Percentiles rank a stretch among this genome's conserved stretches.
Evolutionary conservation across 169 alveolate species (phyloP).

Genomic region (Theileria orientalis): DNA sequence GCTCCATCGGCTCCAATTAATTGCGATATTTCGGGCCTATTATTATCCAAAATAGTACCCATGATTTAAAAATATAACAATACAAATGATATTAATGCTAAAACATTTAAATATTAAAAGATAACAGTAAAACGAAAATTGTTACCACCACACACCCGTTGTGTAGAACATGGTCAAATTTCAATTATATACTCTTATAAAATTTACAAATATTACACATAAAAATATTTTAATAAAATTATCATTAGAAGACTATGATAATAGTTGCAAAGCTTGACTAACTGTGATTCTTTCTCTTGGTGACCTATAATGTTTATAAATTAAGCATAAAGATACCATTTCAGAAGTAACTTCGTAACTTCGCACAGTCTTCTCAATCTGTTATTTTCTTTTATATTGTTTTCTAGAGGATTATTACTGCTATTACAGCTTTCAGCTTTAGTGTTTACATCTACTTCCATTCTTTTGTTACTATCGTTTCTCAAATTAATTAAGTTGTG

Average conservation of each 20-base stretch:
- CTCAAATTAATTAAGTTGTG: too few relatives aligned
- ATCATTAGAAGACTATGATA: neutral
- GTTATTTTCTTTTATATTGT: neutral
- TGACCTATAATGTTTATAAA: neutral
- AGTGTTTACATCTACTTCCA: neutral
- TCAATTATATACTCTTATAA: too few relatives aligned
- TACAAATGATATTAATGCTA: neutral
- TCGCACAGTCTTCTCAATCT: conserved; percentile 6
- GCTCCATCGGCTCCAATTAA: conserved; percentile 49
- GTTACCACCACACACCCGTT: too few relatives aligned
- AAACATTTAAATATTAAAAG: neutral
- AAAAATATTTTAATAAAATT: conserved; percentile 2
- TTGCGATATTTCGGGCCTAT: conserved; percentile 57
- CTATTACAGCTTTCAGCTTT: neutral
- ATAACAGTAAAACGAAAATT: too few relatives aligned
- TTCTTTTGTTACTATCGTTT: too few relatives aligned
- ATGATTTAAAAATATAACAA: neutral
- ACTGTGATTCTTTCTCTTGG: conserved; percentile 13
- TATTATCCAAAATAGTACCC: conserved; percentile 1
- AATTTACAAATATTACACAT: neutral
- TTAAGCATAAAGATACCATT: neutral
- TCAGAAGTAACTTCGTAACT: conserved; percentile 10
- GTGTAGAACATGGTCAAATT: too few relatives aligned
- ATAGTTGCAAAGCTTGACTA: neutral
- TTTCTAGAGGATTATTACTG: neutral